Evolutionary conservation across 1,139 yeast species (phyloP), one percentile per base, ranked within the genome.

Genomic region (Candida sojae): DNA sequence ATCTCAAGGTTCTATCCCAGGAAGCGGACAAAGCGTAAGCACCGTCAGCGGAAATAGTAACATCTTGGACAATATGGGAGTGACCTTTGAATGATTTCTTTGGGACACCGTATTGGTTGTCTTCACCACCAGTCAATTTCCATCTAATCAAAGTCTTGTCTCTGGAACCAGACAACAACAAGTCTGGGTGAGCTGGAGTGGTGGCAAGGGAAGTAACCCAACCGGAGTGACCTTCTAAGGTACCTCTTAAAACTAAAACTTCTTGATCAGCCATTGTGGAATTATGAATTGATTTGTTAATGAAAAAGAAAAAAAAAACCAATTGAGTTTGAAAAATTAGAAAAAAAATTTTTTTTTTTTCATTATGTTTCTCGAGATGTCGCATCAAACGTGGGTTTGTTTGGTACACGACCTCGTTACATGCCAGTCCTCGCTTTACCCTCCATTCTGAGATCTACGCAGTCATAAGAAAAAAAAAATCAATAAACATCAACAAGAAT

Each of bases 141-240:
- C 98, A 93, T 77, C 93, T 91, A 82, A 95, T 92, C 77, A 93
- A 84, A 69, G 96, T 84, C 87, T 93, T 92, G 80, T 93, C 99
- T 83, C 99, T 89, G 73, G 99, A 93, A 75, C 95, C 97, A 70
- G 99, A 95, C 77, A 93, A 84, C 71, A 93, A 87, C 73, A 93
- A 82, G 79, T 95, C 97, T 80, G 99, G 99, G 86, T 91, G 91
- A 75, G 93, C 93, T 70, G 93, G 89, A 73, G 97, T 87, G 80
- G 98, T 93, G 79, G 98, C 96, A 70, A 93, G 84, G 77, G 97
- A 86, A 63, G 99, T 93, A 73, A 93, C 99, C 98, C 98, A 93
- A 70, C 80, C 80, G 62, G 75, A 75, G 79, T 74, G 80, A 57
- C 89, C 97, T 83, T 92, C 97, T 76, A 93, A 88, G 85, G 98